A percentile compares a stretch with the other conserved stretches of the same genome.
phyloP scores from a whole-genome alignment of 345 rosid species.

The Barbarea vulgaris region DNA sequence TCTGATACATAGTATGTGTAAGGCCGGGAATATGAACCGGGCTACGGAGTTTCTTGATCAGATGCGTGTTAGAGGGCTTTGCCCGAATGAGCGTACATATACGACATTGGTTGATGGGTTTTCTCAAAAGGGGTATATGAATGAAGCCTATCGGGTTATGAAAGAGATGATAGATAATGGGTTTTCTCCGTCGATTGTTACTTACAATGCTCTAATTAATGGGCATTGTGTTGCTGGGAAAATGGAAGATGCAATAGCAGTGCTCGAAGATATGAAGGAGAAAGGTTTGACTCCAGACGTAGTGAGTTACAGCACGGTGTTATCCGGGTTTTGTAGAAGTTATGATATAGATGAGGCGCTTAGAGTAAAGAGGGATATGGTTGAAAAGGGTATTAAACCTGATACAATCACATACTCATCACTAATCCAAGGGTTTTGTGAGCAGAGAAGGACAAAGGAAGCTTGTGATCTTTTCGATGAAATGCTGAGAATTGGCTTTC shows the following conservation, averaged over 20 bases:
- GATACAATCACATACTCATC: slow-evolving; percentile 77
- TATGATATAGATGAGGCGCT: slow-evolving; percentile 68
- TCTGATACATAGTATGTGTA: slow-evolving; percentile 78
- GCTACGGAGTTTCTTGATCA: slow-evolving; percentile 80
- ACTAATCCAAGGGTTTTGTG: slow-evolving; percentile 76
- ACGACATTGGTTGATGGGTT: slow-evolving; percentile 87
- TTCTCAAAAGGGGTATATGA: slow-evolving; percentile 63
- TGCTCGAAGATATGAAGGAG: slow-evolving; percentile 57
- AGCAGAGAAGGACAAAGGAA: slow-evolving; percentile 64
- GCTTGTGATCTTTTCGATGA: slow-evolving; percentile 75
- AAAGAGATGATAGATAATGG: slow-evolving; percentile 66
- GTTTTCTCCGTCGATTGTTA: slow-evolving; percentile 74
- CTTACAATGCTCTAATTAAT: slow-evolving; percentile 76
- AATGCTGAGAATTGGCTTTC: slow-evolving; percentile 56
- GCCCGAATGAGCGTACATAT: slow-evolving; percentile 74
- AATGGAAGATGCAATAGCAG: slow-evolving; percentile 60
- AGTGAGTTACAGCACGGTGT: slow-evolving; percentile 79
- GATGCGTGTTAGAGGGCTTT: slow-evolving; percentile 79
- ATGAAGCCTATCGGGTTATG: slow-evolving; percentile 62
- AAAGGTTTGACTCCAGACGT: slow-evolving; percentile 73
- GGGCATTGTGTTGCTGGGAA: slow-evolving; percentile 72
- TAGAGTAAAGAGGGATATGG: slow-evolving; percentile 63
- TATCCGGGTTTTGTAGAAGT: slow-evolving; percentile 68
- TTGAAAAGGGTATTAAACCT: slow-evolving; percentile 57
- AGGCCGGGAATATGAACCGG: slow-evolving; percentile 75